Base-by-base conservation (phyloP, 805 yeast species). In the Teunomyces panamensis region DNA sequence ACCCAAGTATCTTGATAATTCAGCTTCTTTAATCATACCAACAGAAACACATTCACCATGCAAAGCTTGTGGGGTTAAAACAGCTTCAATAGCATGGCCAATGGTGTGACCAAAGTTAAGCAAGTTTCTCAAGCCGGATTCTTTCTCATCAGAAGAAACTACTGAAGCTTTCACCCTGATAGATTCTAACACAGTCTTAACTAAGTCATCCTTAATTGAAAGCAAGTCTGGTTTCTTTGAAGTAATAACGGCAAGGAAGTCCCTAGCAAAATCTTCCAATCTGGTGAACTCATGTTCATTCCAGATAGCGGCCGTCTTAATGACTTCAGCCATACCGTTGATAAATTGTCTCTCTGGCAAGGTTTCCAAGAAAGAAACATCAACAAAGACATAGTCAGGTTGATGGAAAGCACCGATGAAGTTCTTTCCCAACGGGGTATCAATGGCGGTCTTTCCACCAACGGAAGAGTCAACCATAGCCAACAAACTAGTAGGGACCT, bases 1-100 rank as follows among this genome's bases (percentile, higher is more conserved):
- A 20, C 97, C 97, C 59, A 88, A 74, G 66, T 89, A 89, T 61
- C 99, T 81, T n/a, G 97, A 79, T 54, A 94, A 77, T 68, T 94
- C 99, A 4, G 98, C 98, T 68, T 94, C 99, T 59, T 84, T 79
- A 30, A 94, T 84, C 79, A 90, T 87, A 54, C 99, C 99, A 51
- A 94, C 79, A n/a, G 98, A 79, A n/a, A 94, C 99, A 78, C 99
- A 94, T 69, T 94, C 99, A 50, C 99, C 99, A 62, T 94, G 99
- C 39, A 94, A 77, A 20, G 96, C 94, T 66, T 91, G 89, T 7
- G 99, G 99, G 3, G 98, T 91, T 52, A 94, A 75, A 30, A 94
- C 83, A n/a, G 99, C 98, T 73, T 94, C 99, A 55, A 87, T 90
- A 16, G 99, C 99, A 66, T 94, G 99, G 39, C 99, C 99, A 58